Evolutionary conservation across 441 rosid species (phyloP).

Genomic region (Adansonia grandidieri): DNA sequence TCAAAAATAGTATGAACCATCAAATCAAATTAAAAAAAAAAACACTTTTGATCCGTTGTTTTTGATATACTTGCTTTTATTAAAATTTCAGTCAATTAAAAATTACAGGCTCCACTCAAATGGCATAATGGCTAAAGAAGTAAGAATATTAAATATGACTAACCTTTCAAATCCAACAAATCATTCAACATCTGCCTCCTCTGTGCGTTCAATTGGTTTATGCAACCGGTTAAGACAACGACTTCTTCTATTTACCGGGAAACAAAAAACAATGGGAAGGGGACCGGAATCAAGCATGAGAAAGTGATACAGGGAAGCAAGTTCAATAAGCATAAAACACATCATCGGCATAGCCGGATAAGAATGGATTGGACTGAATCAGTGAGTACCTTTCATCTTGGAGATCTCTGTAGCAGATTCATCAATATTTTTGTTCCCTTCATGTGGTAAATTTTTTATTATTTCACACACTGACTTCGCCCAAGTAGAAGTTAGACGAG

Average conservation of each 20-base stretch:
- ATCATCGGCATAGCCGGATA: background rate
- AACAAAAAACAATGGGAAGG: constrained; percentile 28
- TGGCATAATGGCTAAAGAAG: background rate
- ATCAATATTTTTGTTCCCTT: constrained; percentile 32
- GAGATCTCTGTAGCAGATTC: constrained; percentile 36
- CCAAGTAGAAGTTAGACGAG: constrained; percentile 62
- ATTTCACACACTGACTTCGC: constrained; percentile 63
- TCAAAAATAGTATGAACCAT: too few species aligned
- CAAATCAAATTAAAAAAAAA: too few species aligned
- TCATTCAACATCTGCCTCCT: constrained; percentile 72
- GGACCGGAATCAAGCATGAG: background rate
- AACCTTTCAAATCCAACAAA: constrained; percentile 77
- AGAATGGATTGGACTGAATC: background rate
- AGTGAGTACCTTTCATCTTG: constrained; percentile 39
- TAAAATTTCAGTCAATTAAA: too few species aligned
- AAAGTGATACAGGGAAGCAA: background rate
- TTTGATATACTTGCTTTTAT: too few species aligned
- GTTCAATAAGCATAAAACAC: background rate
- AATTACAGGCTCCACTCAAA: background rate
- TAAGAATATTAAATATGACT: constrained; percentile 20
- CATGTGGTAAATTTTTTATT: constrained; percentile 39
- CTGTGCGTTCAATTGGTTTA: constrained; percentile 53
- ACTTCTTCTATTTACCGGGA: constrained; percentile 52
- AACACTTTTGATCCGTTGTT: too few species aligned
- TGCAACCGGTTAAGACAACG: constrained; percentile 38